Evolutionary conservation across 1,284 basidiomycete species (phyloP).

Genomic region (Moesziomyces parantarcticus): DNA sequence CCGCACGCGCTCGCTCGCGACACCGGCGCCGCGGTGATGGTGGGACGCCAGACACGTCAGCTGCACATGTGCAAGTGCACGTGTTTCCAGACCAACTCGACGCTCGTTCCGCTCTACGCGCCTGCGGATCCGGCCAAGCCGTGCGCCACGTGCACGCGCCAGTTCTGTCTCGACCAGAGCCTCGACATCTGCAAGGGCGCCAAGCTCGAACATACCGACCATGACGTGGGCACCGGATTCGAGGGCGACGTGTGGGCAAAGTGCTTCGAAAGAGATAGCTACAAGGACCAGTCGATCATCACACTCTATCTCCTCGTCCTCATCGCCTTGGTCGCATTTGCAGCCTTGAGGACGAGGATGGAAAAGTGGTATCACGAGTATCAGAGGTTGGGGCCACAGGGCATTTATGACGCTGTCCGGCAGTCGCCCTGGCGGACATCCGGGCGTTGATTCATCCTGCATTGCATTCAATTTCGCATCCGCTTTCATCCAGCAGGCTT

Average conservation of each 20-base stretch:
- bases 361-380: constrained; percentile 24
- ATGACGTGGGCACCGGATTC: constrained; percentile 65
- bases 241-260: constrained; percentile 68
- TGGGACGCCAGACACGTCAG: constrained; percentile 3
- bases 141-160: constrained; percentile 64
- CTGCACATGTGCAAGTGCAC: constrained; percentile 67
- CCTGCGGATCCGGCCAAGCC: constrained; percentile 55
- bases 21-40: background rate
- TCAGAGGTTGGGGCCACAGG: constrained; percentile 19
- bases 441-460: background rate
- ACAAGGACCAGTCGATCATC: constrained; percentile 64
- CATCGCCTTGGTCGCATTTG: constrained; percentile 31
- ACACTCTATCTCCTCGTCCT: constrained; percentile 57
- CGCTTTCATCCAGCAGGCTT: too few relatives aligned
- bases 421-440: constrained; percentile 24
- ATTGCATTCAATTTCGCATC: background rate
- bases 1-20: background rate
- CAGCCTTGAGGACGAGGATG: constrained; percentile 26
- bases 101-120: constrained; percentile 62
- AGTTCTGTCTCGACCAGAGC: constrained; percentile 66
- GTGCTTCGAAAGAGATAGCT: constrained; percentile 65
- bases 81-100: constrained; percentile 67
- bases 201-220: constrained; percentile 57
- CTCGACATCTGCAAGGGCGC: constrained; percentile 64
- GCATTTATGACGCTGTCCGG: constrained; percentile 27